Conservation (phyloP, 371 early-diverging fungal species). For the Lichtheimia ornata region DNA sequence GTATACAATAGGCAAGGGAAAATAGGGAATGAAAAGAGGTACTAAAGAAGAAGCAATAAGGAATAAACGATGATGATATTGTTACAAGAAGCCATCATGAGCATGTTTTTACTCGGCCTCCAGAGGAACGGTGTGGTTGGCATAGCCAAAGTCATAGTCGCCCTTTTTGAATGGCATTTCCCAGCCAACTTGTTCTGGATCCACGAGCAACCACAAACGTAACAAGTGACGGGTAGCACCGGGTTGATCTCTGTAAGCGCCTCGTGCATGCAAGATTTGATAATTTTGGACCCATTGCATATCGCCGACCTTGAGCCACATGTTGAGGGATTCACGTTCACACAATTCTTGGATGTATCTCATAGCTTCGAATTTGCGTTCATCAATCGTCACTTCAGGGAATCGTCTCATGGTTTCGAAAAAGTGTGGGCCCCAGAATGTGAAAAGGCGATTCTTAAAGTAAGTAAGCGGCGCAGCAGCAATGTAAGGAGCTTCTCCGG, state of each 20-base stretch:
- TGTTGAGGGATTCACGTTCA: conserved; percentile 42
- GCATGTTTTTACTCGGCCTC: conserved; percentile 35
- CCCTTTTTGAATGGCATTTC: conserved; percentile 36
- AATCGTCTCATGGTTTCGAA: conserved; percentile 45
- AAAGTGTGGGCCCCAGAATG: conserved; percentile 51
- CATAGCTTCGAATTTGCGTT: conserved; percentile 41
- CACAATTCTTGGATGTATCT: conserved; percentile 39
- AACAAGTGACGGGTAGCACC: conserved; percentile 37
- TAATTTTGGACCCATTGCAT: conserved; percentile 49
- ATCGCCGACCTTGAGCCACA: conserved; percentile 43
- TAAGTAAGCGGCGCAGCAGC: conserved; percentile 34
- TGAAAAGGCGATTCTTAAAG: conserved; percentile 34
- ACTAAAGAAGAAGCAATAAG: neutral
- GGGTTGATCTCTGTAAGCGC: conserved; percentile 34
- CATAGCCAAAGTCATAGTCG: conserved; percentile 33
- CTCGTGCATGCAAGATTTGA: conserved; percentile 47
- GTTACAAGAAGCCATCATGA: neutral
- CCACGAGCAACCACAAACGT: conserved; percentile 41
- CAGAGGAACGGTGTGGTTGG: conserved; percentile 30
- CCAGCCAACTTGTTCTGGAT: conserved; percentile 36
- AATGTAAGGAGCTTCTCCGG: conserved; percentile 32
- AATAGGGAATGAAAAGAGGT: neutral
- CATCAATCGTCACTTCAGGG: conserved; percentile 27
- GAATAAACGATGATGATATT: neutral
- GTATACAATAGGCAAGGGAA: too few species aligned